phyloP scores from a whole-genome alignment of 495 filamentous ascomycete genomes.

The Rhizodiscina lignyota region DNA sequence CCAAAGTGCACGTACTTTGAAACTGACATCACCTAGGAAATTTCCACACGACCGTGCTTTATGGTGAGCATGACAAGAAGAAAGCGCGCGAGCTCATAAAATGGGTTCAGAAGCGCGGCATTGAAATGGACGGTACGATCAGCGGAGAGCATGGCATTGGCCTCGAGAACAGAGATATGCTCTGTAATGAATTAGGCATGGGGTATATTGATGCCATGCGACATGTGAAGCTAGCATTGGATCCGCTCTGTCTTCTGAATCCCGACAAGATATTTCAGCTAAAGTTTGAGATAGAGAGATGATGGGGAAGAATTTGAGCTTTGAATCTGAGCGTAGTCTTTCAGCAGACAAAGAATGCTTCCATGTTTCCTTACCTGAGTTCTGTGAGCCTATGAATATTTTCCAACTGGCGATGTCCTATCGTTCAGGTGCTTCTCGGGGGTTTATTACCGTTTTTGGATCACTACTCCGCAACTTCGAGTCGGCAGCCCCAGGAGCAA shows the following conservation, averaged over 20 bases:
- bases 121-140: conserved; percentile 90
- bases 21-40: too few species aligned
- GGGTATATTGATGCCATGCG: conserved; percentile 77
- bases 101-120: conserved; percentile 76
- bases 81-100: conserved; percentile 55
- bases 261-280: conserved; percentile 59
- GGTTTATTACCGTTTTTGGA: too few species aligned
- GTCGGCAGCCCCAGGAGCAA: too few species aligned
- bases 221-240: conserved; percentile 65
- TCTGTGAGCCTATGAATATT: too few species aligned
- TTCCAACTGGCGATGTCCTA: too few species aligned
- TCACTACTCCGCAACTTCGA: too few species aligned
- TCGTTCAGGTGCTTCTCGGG: too few species aligned
- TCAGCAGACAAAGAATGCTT: too few species aligned
- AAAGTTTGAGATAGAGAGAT: not conserved
- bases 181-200: conserved; percentile 66
- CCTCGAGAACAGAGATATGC: conserved; percentile 67
- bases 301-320: conserved; percentile 1
- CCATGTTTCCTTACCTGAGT: too few species aligned
- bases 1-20: too few species aligned
- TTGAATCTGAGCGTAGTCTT: too few species aligned
- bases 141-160: conserved; percentile 85
- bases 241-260: conserved; percentile 84
- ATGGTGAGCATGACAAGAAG: conserved; percentile 45
- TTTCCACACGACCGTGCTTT: conserved; percentile 83